phyloP scores from a whole-genome alignment of 352 stramenopile species.

The Phytopythium helicoides region DNA sequence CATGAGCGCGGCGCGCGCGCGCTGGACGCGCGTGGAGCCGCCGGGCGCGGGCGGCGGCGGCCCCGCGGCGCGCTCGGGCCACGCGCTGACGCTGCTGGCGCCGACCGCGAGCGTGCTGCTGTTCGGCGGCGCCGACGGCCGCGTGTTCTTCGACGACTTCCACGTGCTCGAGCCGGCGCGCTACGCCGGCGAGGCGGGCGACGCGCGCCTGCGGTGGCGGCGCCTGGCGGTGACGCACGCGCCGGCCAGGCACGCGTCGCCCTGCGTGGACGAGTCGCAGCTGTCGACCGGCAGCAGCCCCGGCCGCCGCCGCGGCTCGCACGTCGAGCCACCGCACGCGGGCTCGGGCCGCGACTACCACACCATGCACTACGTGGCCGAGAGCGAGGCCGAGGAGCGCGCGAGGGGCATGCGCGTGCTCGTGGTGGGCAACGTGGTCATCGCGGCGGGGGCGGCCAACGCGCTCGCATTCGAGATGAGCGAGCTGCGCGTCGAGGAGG shows the following conservation, averaged over 20 bases:
- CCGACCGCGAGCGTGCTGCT: constrained; percentile 47
- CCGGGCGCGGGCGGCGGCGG: background rate
- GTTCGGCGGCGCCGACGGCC: constrained; percentile 61
- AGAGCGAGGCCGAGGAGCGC: constrained; percentile 27
- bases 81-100: constrained; percentile 54
- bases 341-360: constrained; percentile 51
- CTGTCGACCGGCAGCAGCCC: constrained; percentile 12
- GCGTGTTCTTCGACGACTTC: constrained; percentile 61
- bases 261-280: constrained; percentile 8
- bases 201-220: constrained; percentile 7
- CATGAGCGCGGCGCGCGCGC: constrained; percentile 8
- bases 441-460: constrained; percentile 17
- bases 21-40: constrained; percentile 25
- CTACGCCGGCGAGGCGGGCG: constrained; percentile 11
- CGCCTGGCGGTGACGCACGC: constrained; percentile 39
- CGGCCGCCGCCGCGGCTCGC: constrained; percentile 9
- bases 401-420: constrained; percentile 47
- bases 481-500: constrained; percentile 59
- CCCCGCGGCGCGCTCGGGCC: constrained; percentile 44
- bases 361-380: constrained; percentile 71
- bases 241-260: constrained; percentile 11
- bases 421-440: constrained; percentile 58
- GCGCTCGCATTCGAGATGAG: constrained; percentile 38
- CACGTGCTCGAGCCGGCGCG: constrained; percentile 43
- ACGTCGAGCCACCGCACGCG: constrained; percentile 10